Base-by-base conservation (phyloP, 108 stramenopile genomes). In the Conticribra guillardii region DNA sequence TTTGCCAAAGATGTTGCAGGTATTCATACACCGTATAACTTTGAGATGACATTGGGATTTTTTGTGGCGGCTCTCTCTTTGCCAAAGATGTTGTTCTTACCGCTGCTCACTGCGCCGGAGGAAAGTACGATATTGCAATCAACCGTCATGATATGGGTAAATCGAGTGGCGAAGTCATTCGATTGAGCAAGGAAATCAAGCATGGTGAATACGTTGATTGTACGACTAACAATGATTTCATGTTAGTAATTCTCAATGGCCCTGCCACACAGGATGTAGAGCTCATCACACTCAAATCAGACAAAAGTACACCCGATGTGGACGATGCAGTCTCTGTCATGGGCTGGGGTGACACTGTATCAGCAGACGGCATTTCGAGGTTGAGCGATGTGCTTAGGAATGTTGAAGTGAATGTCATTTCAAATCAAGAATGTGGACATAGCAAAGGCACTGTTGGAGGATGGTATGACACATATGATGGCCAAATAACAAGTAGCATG, bases 341-440 rank as follows among this genome's bases (percentile, higher is more conserved):
- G 30, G 84, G 84, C 24, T 58, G 74, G 37, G 37, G 37, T 9
- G 37, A 41, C 11, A 41, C 37, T 9, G n/a, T n/a, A n/a, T n/a
- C n/a, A n/a, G n/a, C n/a, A n/a, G n/a, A n/a, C n/a, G n/a, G n/a
- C n/a, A n/a, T n/a, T n/a, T n/a, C n/a, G n/a, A n/a, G n/a, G n/a
- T n/a, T n/a, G n/a, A n/a, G n/a, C n/a, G 37, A 41, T 9, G 37
- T 11, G 5, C 37, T 41, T 11, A 5, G 11, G 8, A 11, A 41
- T 5, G 37, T 41, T 5, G 37, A 41, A 41, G 8, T 41, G 5
- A 9, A 5, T 41, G 37, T 41, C 37, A 41, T 41, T 41, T 41
- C 37, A 9, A 41, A 41, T 11, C 8, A 41, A 5, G 37, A 41
- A 41, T 41, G 37, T 11, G 11, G 37, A 41, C 5, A 5, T 41